Conservation (phyloP, 805 yeast species). For the Naumovozyma castellii region DNA sequence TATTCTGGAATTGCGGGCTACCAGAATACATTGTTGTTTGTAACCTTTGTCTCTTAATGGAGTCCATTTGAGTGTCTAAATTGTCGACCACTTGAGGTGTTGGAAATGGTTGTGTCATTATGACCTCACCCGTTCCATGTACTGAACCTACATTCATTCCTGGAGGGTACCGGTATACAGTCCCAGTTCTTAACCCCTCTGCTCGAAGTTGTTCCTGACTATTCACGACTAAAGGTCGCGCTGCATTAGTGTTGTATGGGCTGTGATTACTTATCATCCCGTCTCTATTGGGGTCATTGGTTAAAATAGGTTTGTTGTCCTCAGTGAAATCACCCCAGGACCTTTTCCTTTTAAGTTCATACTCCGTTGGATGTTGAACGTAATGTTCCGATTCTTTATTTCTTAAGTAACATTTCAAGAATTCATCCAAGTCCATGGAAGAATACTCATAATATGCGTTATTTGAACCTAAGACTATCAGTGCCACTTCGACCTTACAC, state of each 20-base stretch:
- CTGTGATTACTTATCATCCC: too few species aligned
- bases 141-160: too few species aligned
- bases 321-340: neutral
- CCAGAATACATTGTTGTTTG: neutral
- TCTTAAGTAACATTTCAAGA: conserved; percentile 34
- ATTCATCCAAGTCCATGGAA: conserved; percentile 51
- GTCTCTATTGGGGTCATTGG: too few species aligned
- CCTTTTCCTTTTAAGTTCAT: neutral
- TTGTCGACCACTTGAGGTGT: too few species aligned
- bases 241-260: too few species aligned
- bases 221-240: too few species aligned
- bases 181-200: too few species aligned
- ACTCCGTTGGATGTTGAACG: neutral
- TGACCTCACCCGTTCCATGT: neutral
- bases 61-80: too few species aligned
- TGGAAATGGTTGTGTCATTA: neutral
- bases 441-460: conserved; percentile 79
- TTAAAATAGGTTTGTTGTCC: too few species aligned
- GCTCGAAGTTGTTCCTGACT: too few species aligned
- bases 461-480: conserved; percentile 74
- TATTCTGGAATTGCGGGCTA: neutral
- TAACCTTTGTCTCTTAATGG: neutral
- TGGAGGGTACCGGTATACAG: too few species aligned
- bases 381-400: neutral
- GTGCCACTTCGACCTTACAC: conserved; percentile 89